A percentile compares a stretch with the other conserved stretches of the same genome.
These are phyloP conservation scores for Naematelia encephala DNA, from an alignment of 768 basidiomycete species.

Conservation along the genomic window DNA sequence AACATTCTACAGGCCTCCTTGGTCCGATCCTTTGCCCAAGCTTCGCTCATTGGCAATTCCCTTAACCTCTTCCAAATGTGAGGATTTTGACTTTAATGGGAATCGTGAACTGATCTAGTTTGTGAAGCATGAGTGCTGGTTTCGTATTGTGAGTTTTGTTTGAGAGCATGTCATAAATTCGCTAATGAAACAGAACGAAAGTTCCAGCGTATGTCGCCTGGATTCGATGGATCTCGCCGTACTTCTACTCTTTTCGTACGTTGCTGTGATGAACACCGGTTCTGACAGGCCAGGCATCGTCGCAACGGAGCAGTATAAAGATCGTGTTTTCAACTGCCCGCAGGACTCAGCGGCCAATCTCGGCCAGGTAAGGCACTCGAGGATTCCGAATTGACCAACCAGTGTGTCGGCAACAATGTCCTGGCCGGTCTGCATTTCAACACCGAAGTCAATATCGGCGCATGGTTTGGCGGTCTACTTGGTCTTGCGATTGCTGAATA, in stretches of 20 bases:
- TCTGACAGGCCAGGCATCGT: constrained; percentile 33
- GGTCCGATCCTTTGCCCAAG: constrained; percentile 27
- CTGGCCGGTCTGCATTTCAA: constrained; percentile 50
- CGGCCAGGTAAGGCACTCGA: constrained; percentile 14
- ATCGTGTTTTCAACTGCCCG: constrained; percentile 45
- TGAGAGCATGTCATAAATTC: constrained; percentile 20
- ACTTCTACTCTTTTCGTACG: constrained; percentile 52
- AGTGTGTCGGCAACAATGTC: constrained; percentile 53
- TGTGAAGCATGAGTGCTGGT: constrained; percentile 32
- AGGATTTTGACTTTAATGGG: neutral
- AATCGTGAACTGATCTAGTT: neutral
- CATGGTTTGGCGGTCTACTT: constrained; percentile 42
- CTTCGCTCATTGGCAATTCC: constrained; percentile 33
- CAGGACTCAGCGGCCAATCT: constrained; percentile 34
- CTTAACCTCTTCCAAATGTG: constrained; percentile 39
- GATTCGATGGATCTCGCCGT: constrained; percentile 53
- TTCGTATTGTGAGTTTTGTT: constrained; percentile 29
- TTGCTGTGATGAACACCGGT: neutral
- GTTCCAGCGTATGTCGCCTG: constrained; percentile 51
- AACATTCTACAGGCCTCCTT: constrained; percentile 23
- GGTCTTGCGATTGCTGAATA: constrained; percentile 47
- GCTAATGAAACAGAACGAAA: constrained; percentile 21
- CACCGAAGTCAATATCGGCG: constrained; percentile 28
- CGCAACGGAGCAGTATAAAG: constrained; percentile 52
- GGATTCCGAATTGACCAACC: neutral